phyloP scores from a whole-genome alignment of 441 rosid genomes.

The Breynia disticha region DNA sequence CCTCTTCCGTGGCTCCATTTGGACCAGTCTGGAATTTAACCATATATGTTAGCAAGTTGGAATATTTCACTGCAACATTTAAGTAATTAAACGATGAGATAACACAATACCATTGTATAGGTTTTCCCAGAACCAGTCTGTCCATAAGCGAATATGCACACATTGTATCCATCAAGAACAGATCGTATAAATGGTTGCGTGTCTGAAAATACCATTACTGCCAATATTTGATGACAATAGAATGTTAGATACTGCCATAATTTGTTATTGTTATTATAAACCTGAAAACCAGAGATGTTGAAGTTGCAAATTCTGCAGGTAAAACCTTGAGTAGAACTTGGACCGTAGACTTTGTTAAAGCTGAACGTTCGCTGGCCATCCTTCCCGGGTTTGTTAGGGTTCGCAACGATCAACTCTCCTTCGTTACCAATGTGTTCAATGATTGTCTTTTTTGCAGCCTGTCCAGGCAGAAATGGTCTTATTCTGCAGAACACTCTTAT shows the following conservation, averaged over 20 bases:
- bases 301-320: slow-evolving; percentile 1
- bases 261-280: too few species aligned
- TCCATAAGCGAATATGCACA: slow-evolving; percentile 94
- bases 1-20: slow-evolving; percentile 52
- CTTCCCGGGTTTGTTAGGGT: slow-evolving; percentile 72
- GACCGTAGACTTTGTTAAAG: slow-evolving; percentile 71
- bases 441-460: slow-evolving; percentile 32
- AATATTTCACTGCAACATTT: background rate
- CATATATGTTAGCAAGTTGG: background rate
- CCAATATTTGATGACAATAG: slow-evolving; percentile 9
- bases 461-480: slow-evolving; percentile 68
- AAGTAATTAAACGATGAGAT: background rate
- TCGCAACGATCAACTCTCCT: slow-evolving; percentile 56
- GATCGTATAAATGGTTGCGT: slow-evolving; percentile 81
- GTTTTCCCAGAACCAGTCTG: slow-evolving; percentile 98
- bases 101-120: slow-evolving; percentile 65
- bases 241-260: slow-evolving; percentile 2
- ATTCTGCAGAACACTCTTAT: slow-evolving; percentile 81
- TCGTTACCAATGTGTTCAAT: slow-evolving; percentile 57
- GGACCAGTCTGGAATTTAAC: slow-evolving; percentile 67
- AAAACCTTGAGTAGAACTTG: slow-evolving; percentile 73
- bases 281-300: background rate
- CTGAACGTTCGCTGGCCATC: slow-evolving; percentile 56
- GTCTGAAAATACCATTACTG: slow-evolving; percentile 89
- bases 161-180: slow-evolving; percentile 82